Evolutionary conservation across 2,329 filamentous ascomycete species (phyloP).

Genomic region (Leptographium wingfieldii): DNA sequence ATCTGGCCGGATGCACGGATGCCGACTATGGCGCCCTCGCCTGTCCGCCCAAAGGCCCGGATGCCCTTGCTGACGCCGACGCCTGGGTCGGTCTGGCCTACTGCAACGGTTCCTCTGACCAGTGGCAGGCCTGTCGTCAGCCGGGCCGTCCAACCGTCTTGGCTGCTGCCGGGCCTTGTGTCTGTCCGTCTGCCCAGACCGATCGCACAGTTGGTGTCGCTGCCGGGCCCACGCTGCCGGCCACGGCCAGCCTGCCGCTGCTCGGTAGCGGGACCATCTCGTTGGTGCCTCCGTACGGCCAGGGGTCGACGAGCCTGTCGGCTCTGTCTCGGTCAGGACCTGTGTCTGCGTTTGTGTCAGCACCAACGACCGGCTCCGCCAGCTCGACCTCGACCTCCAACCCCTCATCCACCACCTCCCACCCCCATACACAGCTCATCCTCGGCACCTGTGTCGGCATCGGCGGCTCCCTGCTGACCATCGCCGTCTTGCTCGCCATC

Average conservation of each 20-base stretch:
- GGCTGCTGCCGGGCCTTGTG: slow-evolving; percentile 16
- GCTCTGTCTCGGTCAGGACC: too few relatives aligned
- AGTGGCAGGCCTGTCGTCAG: slow-evolving; percentile 22
- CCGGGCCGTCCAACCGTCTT: slow-evolving; percentile 12
- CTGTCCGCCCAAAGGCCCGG: slow-evolving; percentile 22
- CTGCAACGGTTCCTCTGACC: slow-evolving; percentile 20
- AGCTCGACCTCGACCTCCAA: not conserved
- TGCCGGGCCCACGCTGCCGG: slow-evolving; percentile 14
- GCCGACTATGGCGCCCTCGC: slow-evolving; percentile 15
- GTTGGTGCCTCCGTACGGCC: slow-evolving; percentile 8
- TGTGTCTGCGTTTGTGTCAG: too few relatives aligned
- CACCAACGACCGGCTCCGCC: too few relatives aligned
- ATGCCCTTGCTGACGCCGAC: slow-evolving; percentile 2
- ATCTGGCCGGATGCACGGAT: slow-evolving; percentile 25
- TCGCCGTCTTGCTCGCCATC: not conserved
- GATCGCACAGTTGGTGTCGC: slow-evolving; percentile 16
- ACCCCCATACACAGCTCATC: slow-evolving; percentile 15
- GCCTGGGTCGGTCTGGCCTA: slow-evolving; percentile 23
- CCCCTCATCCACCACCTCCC: not conserved
- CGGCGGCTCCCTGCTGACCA: not conserved
- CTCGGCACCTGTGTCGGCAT: slow-evolving; percentile 8
- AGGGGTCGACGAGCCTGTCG: not conserved
- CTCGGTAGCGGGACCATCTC: slow-evolving; percentile 15
- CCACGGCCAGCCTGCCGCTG: slow-evolving; percentile 18
- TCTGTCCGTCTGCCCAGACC: slow-evolving; percentile 16